Conservation (phyloP, 768 basidiomycete genomes). For the Serpula lacrymans region DNA sequence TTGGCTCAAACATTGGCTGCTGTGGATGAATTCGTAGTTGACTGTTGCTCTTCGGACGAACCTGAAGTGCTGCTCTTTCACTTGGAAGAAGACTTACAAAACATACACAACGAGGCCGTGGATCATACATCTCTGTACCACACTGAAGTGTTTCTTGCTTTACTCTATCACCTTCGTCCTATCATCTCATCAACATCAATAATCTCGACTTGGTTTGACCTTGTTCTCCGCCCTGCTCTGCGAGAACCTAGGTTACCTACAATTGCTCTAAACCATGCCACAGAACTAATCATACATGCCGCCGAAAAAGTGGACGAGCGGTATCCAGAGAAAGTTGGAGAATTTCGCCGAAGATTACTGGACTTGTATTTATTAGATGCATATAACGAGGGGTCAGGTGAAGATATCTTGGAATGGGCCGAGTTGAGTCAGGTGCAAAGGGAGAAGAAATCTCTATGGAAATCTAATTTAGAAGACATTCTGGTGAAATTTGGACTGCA, state of each 20-base stretch:
- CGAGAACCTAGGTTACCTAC: slow-evolving; percentile 69
- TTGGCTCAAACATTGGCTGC: slow-evolving; percentile 45
- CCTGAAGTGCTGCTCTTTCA: slow-evolving; percentile 40
- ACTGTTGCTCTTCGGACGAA: slow-evolving; percentile 46
- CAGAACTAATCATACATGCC: slow-evolving; percentile 66
- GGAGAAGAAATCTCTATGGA: slow-evolving; percentile 63
- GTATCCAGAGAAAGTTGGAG: slow-evolving; percentile 48
- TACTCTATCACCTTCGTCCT: slow-evolving; percentile 60
- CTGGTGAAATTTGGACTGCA: slow-evolving; percentile 62
- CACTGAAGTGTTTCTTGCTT: slow-evolving; percentile 62
- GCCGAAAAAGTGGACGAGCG: slow-evolving; percentile 45
- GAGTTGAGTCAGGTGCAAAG: slow-evolving; percentile 60
- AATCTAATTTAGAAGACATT: slow-evolving; percentile 73
- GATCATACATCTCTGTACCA: slow-evolving; percentile 63
- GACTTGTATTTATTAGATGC: slow-evolving; percentile 78
- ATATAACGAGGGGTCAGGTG: slow-evolving; percentile 68
- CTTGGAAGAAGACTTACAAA: slow-evolving; percentile 67
- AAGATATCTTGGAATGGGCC: slow-evolving; percentile 75
- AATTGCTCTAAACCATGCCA: slow-evolving; percentile 58
- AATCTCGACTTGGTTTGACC: slow-evolving; percentile 80
- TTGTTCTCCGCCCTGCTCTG: slow-evolving; percentile 72
- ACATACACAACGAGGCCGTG: slow-evolving; percentile 56
- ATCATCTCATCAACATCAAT: slow-evolving; percentile 62
- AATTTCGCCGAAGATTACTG: slow-evolving; percentile 66
- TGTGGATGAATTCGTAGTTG: slow-evolving; percentile 55